phyloP scores from a whole-genome alignment of 768 basidiomycete species.

The Phlegmacium glaucopus region DNA sequence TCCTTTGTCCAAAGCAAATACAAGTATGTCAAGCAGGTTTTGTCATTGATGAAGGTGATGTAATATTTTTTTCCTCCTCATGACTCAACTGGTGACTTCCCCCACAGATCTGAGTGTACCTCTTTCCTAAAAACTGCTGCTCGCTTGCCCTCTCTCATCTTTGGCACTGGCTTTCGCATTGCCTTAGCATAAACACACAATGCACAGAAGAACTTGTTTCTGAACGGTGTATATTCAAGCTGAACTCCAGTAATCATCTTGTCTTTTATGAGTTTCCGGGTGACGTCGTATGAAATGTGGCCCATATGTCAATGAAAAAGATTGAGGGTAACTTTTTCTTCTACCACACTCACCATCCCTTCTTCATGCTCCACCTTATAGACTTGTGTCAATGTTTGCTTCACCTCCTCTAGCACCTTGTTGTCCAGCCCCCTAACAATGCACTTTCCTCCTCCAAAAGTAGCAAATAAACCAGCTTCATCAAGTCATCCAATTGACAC shows the following conservation, averaged over 20 bases:
- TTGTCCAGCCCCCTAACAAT: conserved; percentile 15
- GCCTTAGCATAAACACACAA: conserved; percentile 43
- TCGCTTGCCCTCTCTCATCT: conserved; percentile 23
- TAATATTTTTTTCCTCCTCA: conserved; percentile 28
- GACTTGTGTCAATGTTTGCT: conserved; percentile 18
- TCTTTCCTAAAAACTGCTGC: conserved; percentile 29
- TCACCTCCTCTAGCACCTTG: conserved; percentile 17
- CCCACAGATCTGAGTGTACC: conserved; percentile 38
- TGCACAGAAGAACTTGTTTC: too few relatives aligned
- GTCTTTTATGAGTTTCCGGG: too few relatives aligned
- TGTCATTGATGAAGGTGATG: conserved; percentile 34
- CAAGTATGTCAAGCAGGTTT: conserved; percentile 21
- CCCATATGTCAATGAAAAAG: conserved; percentile 28
- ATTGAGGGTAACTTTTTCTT: conserved; percentile 20
- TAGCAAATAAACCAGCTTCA: too few relatives aligned
- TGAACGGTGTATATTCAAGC: too few relatives aligned
- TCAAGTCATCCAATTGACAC: too few relatives aligned
- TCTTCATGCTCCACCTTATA: conserved; percentile 25
- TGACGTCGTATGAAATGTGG: too few relatives aligned
- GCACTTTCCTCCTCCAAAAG: conserved; percentile 28
- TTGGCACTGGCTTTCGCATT: conserved; percentile 28
- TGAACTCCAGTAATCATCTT: too few relatives aligned
- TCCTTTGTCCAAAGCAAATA: conserved; percentile 28
- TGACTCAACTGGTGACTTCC: too few relatives aligned
- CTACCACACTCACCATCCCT: conserved; percentile 15